Evolutionary conservation across 768 basidiomycete species (phyloP).

Genomic region (Scleroderma citrinum): DNA sequence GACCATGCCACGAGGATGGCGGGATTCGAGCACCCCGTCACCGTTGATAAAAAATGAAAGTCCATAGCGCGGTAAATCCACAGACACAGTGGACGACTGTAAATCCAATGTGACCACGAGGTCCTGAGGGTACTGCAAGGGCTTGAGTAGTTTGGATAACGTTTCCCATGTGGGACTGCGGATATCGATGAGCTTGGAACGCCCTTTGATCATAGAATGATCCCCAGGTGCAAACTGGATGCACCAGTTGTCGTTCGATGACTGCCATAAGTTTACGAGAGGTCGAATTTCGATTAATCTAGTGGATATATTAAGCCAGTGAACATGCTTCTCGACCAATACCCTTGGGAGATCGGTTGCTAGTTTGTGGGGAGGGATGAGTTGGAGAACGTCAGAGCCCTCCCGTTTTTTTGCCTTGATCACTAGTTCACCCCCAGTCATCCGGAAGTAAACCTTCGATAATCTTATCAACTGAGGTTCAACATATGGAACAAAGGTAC

Average conservation of each 20-base stretch:
- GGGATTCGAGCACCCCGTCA: conserved; percentile 31
- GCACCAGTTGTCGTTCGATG: conserved; percentile 22
- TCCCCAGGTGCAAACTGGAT: conserved; percentile 9
- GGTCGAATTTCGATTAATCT: conserved; percentile 24
- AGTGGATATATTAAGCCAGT: conserved; percentile 27
- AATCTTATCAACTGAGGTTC: conserved; percentile 13
- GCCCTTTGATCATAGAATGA: conserved; percentile 5
- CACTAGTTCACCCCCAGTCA: conserved; percentile 10
- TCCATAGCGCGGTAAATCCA: conserved; percentile 35
- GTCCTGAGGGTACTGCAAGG: conserved; percentile 18
- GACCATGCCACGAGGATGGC: conserved; percentile 36
- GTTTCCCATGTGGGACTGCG: conserved; percentile 22
- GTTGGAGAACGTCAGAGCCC: conserved; percentile 8
- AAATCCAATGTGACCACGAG: conserved; percentile 7
- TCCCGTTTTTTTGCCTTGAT: conserved; percentile 9
- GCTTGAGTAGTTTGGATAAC: conserved; percentile 17
- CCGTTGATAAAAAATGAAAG: conserved; percentile 26
- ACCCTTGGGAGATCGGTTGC: conserved; percentile 20
- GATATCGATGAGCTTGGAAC: conserved; percentile 19
- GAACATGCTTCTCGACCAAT: conserved; percentile 17
- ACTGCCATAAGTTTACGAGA: conserved; percentile 18
- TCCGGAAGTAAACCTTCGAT: no score
- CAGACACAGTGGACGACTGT: conserved; percentile 13
- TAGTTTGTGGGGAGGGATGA: conserved; percentile 20
- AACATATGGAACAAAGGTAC: conserved; percentile 13